Evolutionary conservation across 306 rosid genomes (phyloP).

Genomic region (Cicer yamashitae): DNA sequence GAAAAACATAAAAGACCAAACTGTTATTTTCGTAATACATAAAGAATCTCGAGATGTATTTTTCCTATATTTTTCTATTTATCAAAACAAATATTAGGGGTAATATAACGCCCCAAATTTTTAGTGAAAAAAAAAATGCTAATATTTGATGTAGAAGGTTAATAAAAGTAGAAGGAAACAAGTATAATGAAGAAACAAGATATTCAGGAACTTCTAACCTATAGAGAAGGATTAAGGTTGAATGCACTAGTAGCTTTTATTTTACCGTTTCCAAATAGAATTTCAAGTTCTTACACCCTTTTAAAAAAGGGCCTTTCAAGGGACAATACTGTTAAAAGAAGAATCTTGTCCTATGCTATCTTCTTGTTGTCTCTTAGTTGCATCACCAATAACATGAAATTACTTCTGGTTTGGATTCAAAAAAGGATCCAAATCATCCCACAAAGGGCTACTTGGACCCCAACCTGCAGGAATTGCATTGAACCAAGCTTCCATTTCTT

Average conservation of each 20-base stretch:
- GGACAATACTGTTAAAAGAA: conserved; percentile 58
- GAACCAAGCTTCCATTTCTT: conserved; percentile 75
- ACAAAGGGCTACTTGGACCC: conserved; percentile 87
- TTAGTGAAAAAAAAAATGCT: no score
- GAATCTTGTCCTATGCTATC: conserved; percentile 51
- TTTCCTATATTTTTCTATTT: no score
- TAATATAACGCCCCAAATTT: no score
- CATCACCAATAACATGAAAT: conserved; percentile 34
- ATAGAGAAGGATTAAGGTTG: neutral
- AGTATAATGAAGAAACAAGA: no score
- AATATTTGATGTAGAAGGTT: no score
- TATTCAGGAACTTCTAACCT: no score
- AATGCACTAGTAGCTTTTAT: neutral
- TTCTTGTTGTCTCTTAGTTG: conserved; percentile 51
- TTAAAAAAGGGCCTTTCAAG: conserved; percentile 55
- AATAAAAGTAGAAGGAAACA: no score
- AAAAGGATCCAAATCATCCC: conserved; percentile 85
- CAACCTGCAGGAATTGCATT: conserved; percentile 76
- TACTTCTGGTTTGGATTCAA: conserved; percentile 49
- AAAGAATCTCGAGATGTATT: no score
- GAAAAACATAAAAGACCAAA: no score
- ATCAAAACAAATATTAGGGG: no score
- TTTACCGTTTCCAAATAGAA: neutral
- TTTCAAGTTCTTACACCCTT: conserved; percentile 55
- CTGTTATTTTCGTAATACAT: no score